These are phyloP conservation scores for Pseudozyma flocculosa DNA, from an alignment of 1,284 basidiomycete genomes.

Conservation along the genomic window DNA sequence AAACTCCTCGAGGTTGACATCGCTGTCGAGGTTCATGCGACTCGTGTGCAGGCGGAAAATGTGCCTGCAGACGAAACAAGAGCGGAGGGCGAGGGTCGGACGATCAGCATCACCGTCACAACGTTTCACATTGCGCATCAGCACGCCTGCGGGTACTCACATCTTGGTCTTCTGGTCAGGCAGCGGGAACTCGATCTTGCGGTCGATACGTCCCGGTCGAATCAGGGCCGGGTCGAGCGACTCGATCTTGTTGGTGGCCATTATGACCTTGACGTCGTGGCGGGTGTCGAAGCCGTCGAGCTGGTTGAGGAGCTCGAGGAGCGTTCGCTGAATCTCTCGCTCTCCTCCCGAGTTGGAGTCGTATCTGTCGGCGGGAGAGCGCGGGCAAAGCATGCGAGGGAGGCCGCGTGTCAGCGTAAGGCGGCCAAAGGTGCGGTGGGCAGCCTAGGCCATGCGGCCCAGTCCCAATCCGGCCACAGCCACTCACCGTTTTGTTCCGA, in stretches of 20 bases:
- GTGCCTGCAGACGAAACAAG: conserved; percentile 71
- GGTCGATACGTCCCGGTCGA: conserved; percentile 96
- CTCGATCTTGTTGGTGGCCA: conserved; percentile 88
- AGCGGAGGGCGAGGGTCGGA: too few relatives aligned
- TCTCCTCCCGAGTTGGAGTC: conserved; percentile 61
- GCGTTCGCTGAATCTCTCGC: conserved; percentile 60
- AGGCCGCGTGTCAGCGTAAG: too few relatives aligned
- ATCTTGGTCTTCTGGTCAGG: conserved; percentile 58
- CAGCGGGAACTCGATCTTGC: conserved; percentile 73
- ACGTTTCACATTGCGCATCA: too few relatives aligned
- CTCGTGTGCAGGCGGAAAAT: conserved; percentile 97
- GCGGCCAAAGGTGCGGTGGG: too few relatives aligned
- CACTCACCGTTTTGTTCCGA: conserved; percentile 60
- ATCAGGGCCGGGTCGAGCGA: conserved; percentile 94
- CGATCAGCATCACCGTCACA: too few relatives aligned
- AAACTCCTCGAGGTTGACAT: conserved; percentile 95
- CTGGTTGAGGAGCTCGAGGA: conserved; percentile 65
- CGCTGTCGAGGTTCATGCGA: conserved; percentile 86
- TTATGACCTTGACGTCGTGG: conserved; percentile 90
- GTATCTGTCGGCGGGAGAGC: conserved; percentile 42
- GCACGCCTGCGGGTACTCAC: too few relatives aligned
- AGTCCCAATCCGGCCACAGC: too few relatives aligned
- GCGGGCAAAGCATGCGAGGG: neutral
- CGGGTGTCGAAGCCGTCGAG: conserved; percentile 98
- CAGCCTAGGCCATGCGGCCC: too few relatives aligned